Evolutionary conservation across 228 moss, liverwort and hornwort species (phyloP), one percentile per base, ranked within the genome.

Genomic region (Sphagnum fallax): DNA sequence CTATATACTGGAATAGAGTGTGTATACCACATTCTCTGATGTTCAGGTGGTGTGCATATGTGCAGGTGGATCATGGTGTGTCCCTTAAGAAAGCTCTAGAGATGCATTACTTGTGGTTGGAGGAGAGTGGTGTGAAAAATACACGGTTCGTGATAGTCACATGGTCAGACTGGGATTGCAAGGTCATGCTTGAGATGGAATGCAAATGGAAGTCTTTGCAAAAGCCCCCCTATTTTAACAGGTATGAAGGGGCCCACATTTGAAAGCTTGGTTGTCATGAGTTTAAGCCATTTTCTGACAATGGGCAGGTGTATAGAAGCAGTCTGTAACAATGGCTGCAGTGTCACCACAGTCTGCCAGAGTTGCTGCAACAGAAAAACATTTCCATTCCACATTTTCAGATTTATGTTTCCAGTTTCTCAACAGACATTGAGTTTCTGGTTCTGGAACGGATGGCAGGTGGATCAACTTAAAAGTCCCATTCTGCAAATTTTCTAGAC

Each of bases 381-480:
- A 55, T 55, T 55, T 55, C 55, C 12, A 55, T 8, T 32, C 2
- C 32, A 32, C 32, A 32, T 32, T 32, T 32, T 32, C 32, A 32
- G 32, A 32, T 32, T 32, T 32, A 32, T 32, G 32, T 32, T 32
- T 32, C 32, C 32, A 32, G 32, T 32, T 32, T 32, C 32, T 32
- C 32, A 32, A 32, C 32, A 32, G 32, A 3, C 32, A 32, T 32
- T 32, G 32, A 32, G 32, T 32, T 32, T 32, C 2, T 32, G 32
- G 32, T 32, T 32, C 32, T 32, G 32, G 32, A 32, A 32, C 74
- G 51, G 16, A 0, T 11, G 11, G 58, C 70, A 80, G 80, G 52
- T 83, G 83, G 80, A 75, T 80, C 57, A 80, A 80, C 67, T 53
- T 72, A 55, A 72, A 63, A 32, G 65, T 72, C 47, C 71, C 71